Base-by-base conservation (phyloP, 2,329 filamentous ascomycete species). In the Fusarium duplospermum region DNA sequence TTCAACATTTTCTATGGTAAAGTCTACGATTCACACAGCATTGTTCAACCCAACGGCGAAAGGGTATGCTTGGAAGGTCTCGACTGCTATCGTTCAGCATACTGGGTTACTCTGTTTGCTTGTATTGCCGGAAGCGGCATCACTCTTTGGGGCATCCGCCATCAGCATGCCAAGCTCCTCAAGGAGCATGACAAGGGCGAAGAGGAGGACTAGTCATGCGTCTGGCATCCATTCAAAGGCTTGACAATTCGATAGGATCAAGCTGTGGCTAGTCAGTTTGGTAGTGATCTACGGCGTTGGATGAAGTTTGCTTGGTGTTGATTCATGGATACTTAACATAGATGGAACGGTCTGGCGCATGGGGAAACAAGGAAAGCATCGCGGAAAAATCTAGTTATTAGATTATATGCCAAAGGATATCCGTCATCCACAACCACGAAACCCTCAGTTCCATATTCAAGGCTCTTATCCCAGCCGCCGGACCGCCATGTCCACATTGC, bases 1-100 rank as follows among this genome's bases (percentile, higher is more conserved):
- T 98, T 97, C 87, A 99, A 98, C 80, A 84, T 98, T 2, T 91
- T 96, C 67, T 99, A 98, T 81, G 96, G 96, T 58, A 84, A 82
- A 18, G 91, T 98, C 0, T 97, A 94, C 76, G 96, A 99, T 81
- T 84, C 85, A 10, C 95, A 98, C 82, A 95, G 93, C 24, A 83
- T 92, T 36, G 84, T 94, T 11, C 88, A 90, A 22, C 87, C 89
- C 0, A 88, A 90, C 47, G 94, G 94, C 22, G 91, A 94, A 74
- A 88, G 92, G 33, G 89, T 91, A 22, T 98, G 96, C 80, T 86
- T 88, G 22, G 90, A 96, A 29, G 96, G 96, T 0, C 82, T 96
- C 13, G 86, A 88, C 22, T 98, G 96, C 82, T 98, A 98, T 83
- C 88, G 89, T 33, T 86, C 89, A 4, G 95, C 96, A 2, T 98